Percentiles rank a stretch among this genome's conserved stretches.
Evolutionary conservation across 768 basidiomycete genomes (phyloP).

Genomic region (Mycena alexandri): DNA sequence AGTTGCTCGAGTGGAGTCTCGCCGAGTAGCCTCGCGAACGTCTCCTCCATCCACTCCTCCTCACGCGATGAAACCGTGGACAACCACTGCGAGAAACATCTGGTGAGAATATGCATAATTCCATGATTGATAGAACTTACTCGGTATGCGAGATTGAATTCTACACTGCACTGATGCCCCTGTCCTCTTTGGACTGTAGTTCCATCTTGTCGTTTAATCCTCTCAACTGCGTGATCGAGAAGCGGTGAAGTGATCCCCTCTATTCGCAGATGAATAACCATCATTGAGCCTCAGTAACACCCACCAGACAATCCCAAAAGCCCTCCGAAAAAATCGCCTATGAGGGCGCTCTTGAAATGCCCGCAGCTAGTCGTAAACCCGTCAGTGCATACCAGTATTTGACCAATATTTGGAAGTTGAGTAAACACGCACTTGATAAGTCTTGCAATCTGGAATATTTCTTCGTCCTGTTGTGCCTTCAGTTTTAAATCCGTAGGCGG

Average conservation of each 20-base stretch:
- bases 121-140: conserved; percentile 40
- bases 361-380: conserved; percentile 55
- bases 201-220: conserved; percentile 52
- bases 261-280: background rate
- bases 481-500: conserved; percentile 42
- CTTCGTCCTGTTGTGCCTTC: conserved; percentile 60
- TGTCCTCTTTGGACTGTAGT: conserved; percentile 58
- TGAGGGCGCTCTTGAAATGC: conserved; percentile 66
- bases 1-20: conserved; percentile 52
- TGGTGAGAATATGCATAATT: background rate
- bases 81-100: conserved; percentile 61
- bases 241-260: conserved; percentile 14
- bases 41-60: conserved; percentile 61
- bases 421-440: conserved; percentile 65
- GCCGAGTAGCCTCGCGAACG: conserved; percentile 57
- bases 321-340: conserved; percentile 68
- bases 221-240: conserved; percentile 51
- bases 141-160: conserved; percentile 68
- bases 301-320: conserved; percentile 56
- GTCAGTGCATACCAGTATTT: conserved; percentile 3
- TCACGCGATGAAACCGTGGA: conserved; percentile 62
- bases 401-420: too few relatives aligned
- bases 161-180: conserved; percentile 78
- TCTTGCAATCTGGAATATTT: conserved; percentile 68
- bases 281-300: background rate